phyloP scores from a whole-genome alignment of 257 asterid species.

The Rubia yunnanensis region DNA sequence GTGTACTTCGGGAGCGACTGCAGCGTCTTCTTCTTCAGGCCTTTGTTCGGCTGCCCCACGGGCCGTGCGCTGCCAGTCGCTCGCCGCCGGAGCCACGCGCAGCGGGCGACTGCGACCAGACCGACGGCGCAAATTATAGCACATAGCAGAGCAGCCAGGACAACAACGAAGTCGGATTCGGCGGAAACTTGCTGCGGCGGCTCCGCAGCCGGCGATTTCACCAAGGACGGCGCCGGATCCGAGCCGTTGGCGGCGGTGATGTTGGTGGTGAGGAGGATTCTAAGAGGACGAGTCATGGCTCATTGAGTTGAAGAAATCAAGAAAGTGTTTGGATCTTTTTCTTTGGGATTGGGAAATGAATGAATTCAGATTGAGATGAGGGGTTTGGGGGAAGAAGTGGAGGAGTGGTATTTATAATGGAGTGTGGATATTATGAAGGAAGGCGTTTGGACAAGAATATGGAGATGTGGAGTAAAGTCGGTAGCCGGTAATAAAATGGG shows the following conservation, averaged over 20 bases:
- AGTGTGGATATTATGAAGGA: neutral
- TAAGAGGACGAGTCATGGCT: constrained; percentile 19
- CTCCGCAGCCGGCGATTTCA: constrained; percentile 11
- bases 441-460: neutral
- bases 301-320: neutral
- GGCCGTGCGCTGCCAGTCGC: constrained; percentile 8
- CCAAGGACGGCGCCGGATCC: neutral
- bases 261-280: constrained; percentile 14
- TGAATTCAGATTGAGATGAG: neutral
- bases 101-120: constrained; percentile 39
- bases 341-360: neutral
- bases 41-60: constrained; percentile 19
- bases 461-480: neutral
- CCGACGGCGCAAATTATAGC: constrained; percentile 42
- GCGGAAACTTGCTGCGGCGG: constrained; percentile 18
- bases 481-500: neutral
- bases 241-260: constrained; percentile 10
- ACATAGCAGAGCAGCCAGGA: constrained; percentile 44
- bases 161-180: constrained; percentile 40
- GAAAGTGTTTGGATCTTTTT: neutral
- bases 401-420: neutral
- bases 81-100: constrained; percentile 44
- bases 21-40: constrained; percentile 34
- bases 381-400: neutral
- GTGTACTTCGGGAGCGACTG: constrained; percentile 41